Percentiles rank a stretch among this genome's conserved stretches.
Evolutionary conservation across 1,139 yeast species (phyloP).

Genomic region (Candida smagusa): DNA sequence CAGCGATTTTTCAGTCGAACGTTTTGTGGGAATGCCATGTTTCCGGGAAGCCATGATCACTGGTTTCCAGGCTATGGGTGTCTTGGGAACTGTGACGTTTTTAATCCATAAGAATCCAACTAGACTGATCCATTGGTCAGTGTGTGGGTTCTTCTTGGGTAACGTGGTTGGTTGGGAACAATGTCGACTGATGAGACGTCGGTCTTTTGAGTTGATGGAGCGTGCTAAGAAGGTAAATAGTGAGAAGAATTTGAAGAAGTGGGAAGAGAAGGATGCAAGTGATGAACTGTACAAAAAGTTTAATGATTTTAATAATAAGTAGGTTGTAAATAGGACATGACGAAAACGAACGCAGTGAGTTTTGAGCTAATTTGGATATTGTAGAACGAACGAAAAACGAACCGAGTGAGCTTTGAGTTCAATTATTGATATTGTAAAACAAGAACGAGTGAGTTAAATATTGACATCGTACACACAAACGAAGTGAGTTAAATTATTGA

Average conservation of each 20-base stretch:
- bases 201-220: slow-evolving; percentile 59
- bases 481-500: too few species aligned
- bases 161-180: slow-evolving; percentile 90
- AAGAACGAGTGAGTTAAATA: too few species aligned
- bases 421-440: too few species aligned
- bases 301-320: slow-evolving; percentile 18
- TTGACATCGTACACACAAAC: too few species aligned
- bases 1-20: slow-evolving; percentile 55
- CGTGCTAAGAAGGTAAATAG: slow-evolving; percentile 54
- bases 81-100: slow-evolving; percentile 69
- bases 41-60: slow-evolving; percentile 85
- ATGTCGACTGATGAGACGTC: slow-evolving; percentile 70
- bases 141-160: slow-evolving; percentile 78
- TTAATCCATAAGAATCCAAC: slow-evolving; percentile 61
- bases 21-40: slow-evolving; percentile 73
- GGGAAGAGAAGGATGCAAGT: slow-evolving; percentile 18
- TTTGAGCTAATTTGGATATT: not conserved
- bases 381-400: not conserved
- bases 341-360: not conserved
- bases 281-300: slow-evolving; percentile 27
- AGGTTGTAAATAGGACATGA: not conserved
- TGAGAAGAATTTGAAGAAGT: slow-evolving; percentile 28
- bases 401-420: too few species aligned
- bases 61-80: slow-evolving; percentile 84
- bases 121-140: slow-evolving; percentile 75